A percentile compares a stretch with the other conserved stretches of the same genome.
phyloP scores from a whole-genome alignment of 495 filamentous ascomycete species.

The Annulohypoxylon nitens region DNA sequence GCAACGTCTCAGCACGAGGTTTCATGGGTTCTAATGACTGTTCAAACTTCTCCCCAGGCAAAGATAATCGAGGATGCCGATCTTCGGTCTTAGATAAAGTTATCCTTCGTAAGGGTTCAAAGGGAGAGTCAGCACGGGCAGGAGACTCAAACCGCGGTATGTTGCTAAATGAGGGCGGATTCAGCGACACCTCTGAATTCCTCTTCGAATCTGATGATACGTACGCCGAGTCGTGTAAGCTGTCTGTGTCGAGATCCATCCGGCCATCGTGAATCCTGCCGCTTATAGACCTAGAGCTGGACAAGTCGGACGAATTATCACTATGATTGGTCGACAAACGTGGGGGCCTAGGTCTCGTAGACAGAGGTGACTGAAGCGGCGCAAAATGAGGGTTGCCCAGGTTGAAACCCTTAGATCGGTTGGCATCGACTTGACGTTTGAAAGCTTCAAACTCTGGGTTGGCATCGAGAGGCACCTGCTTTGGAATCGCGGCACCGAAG shows the following conservation, averaged over 20 bases:
- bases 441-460: constrained; percentile 85
- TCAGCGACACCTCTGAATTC: constrained; percentile 59
- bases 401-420: constrained; percentile 65
- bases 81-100: constrained; percentile 61
- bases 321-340: constrained; percentile 57
- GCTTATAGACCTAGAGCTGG: constrained; percentile 37
- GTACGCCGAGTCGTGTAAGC: constrained; percentile 61
- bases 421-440: constrained; percentile 74
- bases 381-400: constrained; percentile 63
- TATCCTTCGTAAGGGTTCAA: constrained; percentile 49
- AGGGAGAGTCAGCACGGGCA: constrained; percentile 54
- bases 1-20: constrained; percentile 69
- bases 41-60: constrained; percentile 55
- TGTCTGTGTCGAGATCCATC: constrained; percentile 52
- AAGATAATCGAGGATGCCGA: constrained; percentile 63
- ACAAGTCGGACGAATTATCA: constrained; percentile 51
- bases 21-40: constrained; percentile 42
- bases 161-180: constrained; percentile 52
- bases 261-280: constrained; percentile 40
- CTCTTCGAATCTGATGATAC: constrained; percentile 63
- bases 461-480: constrained; percentile 74
- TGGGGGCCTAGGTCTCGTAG: constrained; percentile 54
- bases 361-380: constrained; percentile 48
- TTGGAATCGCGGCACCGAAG: constrained; percentile 75
- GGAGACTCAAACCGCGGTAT: constrained; percentile 55